Conservation (phyloP, 2,329 filamentous ascomycete species). For the Metarhizium brunneum region DNA sequence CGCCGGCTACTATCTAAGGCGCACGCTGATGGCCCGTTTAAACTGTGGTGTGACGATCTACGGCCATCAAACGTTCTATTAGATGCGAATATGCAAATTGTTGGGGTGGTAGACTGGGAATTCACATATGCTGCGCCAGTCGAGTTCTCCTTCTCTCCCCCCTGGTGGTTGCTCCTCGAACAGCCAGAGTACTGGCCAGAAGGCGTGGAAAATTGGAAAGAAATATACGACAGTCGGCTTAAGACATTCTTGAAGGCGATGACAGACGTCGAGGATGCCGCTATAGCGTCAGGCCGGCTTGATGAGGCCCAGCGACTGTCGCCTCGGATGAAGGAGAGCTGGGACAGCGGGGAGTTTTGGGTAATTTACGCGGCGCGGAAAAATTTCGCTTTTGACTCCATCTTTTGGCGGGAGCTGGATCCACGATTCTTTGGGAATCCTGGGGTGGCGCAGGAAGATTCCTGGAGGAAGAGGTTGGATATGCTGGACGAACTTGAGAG, state of each 20-base stretch:
- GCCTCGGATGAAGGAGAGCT: slow-evolving; percentile 24
- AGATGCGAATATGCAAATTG: slow-evolving; percentile 15
- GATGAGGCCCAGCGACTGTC: slow-evolving; percentile 15
- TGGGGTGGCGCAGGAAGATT: slow-evolving; percentile 2
- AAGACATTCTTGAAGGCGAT: slow-evolving; percentile 23
- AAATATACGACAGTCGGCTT: slow-evolving; percentile 21
- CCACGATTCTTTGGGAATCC: slow-evolving; percentile 20
- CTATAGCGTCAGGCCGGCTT: not conserved
- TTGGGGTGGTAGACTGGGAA: slow-evolving; percentile 32
- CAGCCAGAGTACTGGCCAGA: slow-evolving; percentile 20
- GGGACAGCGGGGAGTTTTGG: slow-evolving; percentile 23
- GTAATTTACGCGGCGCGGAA: slow-evolving; percentile 26
- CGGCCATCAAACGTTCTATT: slow-evolving; percentile 22
- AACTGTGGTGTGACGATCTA: slow-evolving; percentile 24
- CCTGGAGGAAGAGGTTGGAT: slow-evolving; percentile 12
- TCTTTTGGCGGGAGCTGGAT: slow-evolving; percentile 29
- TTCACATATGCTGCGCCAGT: slow-evolving; percentile 24
- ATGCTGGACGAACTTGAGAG: slow-evolving; percentile 13
- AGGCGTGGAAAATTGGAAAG: slow-evolving; percentile 20
- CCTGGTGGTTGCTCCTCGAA: slow-evolving; percentile 29
- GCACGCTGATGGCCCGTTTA: slow-evolving; percentile 7
- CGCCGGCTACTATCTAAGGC: slow-evolving; percentile 17
- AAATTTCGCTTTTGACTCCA: slow-evolving; percentile 27
- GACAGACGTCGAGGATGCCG: slow-evolving; percentile 15
- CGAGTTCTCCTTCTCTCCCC: slow-evolving; percentile 24